Base-by-base conservation (phyloP, 1,139 yeast species). In the Blastobotrys apis region DNA sequence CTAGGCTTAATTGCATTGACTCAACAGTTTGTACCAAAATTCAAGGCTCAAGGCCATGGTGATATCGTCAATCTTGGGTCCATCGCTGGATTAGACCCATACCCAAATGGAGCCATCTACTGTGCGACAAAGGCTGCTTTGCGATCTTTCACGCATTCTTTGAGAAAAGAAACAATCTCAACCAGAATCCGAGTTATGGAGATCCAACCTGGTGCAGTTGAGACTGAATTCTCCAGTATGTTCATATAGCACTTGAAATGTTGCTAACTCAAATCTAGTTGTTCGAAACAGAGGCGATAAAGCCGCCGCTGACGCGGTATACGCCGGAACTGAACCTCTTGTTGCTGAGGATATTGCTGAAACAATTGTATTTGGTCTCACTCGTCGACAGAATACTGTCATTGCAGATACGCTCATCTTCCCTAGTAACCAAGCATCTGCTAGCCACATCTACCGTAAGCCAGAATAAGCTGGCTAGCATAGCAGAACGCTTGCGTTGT, bases 61-160 rank as follows among this genome's bases (percentile, higher is more conserved):
- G 95, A 85, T 57, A 80, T 87, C 48, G 84, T 87, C 54, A 84
- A 84, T 59, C 60, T 87, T 51, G 95, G 95, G 10, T 84, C 94
- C 1, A 82, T 86, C 62, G 95, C 95, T 13, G 95, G 95, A 27
- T 74, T 85, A 58, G 94, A 85, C 47, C 80, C 92, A 0, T 86
- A 87, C 66, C 90, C 94, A 29, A 87, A 76, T 26, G 95, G 95
- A 37, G 78, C 86, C 9, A 81, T 87, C 53, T 87, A 87, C 68
- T 86, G 95, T 68, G 84, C 95, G n/a, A 78, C 92, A 41, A 87
- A 87, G 66, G 85, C 88, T 34, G 86, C 92, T 17, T 78, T 87
- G 26, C 75, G 80, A 52, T 82, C 88, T 0, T 87, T 87, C 63
- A 75, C 90, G 17, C 80, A 80, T 39, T 74, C 85, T 4, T 72